Evolutionary conservation across 345 rosid genomes (phyloP), one percentile per base, ranked within the genome.

Genomic region (Limnanthes douglasii): DNA sequence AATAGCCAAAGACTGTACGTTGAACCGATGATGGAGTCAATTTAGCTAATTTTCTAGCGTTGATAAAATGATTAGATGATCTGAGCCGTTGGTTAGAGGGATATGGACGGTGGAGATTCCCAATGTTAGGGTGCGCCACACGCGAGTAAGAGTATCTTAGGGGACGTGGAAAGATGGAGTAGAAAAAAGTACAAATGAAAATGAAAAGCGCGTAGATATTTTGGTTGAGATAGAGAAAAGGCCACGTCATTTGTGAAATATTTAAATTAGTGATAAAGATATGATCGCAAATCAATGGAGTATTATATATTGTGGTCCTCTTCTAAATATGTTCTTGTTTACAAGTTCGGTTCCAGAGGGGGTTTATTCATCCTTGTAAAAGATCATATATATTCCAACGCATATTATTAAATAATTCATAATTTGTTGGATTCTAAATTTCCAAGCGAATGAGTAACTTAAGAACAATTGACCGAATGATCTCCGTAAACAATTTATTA

Each of bases 231-330:
- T 66, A 36, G 44, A 54, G 61, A 64, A 37, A 32, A 41, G 31
- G 66, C 86, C 86, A 76, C 81, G 81, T 69, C 78, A 64, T 20
- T 33, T 9, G 0, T 7, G 3, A 38, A 8, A 48, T 34, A 53
- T 46, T 37, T 53, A 3, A 14, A 4, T n/a, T n/a, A n/a, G n/a
- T n/a, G n/a, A n/a, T n/a, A n/a, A n/a, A n/a, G n/a, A n/a, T n/a
- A n/a, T n/a, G n/a, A n/a, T n/a, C n/a, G n/a, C n/a, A n/a, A n/a
- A n/a, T n/a, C n/a, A n/a, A n/a, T n/a, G n/a, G n/a, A n/a, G n/a
- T n/a, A n/a, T n/a, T n/a, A n/a, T n/a, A n/a, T n/a, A n/a, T n/a
- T n/a, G n/a, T n/a, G n/a, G n/a, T n/a, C n/a, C n/a, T n/a, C n/a
- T n/a, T n/a, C n/a, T n/a, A n/a, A n/a, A n/a, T n/a, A n/a, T n/a